Evolutionary conservation across 192 early-diverging fungal genomes (phyloP), one percentile per base, ranked within the genome.

Genomic region (Mortierella claussenii): DNA sequence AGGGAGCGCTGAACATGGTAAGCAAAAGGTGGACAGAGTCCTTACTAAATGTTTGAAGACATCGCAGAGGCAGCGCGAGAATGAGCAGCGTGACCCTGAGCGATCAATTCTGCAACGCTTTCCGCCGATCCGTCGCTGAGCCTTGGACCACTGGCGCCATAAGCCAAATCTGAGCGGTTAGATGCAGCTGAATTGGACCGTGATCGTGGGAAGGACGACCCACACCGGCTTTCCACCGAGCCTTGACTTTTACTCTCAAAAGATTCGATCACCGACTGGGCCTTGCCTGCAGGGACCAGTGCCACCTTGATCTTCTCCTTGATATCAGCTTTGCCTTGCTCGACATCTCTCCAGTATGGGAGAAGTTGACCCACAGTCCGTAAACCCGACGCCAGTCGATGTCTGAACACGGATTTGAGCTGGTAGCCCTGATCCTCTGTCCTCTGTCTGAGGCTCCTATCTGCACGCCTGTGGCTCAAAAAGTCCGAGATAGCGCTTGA

Each of bases 261-360:
- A 0, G 70, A 34, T 7, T 59, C 70, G 40, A 75, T 65, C 20
- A 65, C 62, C 13, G 55, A 37, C 21, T 60, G 63, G 3, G 62
- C 63, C 9, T 15, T 37, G 10, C 55, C 53, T 15, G 45, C 40
- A 31, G 55, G 62, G 0, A 75, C 70, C 24, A 75, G 11, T 34
- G 70, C 56, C 26, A 75, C 70, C 17, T 31, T 37, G 0, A 65
- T 56, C 34, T 75, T 63, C n/a, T 60, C 63, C 51, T 65, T 65
- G 49, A 55, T 47, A 26, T 55, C 47, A 17, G 50, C 34, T 4
- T 75, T 37, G 0, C 70, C 70, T 28, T 55, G 26, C n/a, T 75
- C 70, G 13, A 75, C 70, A 6, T 75, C 70, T 36, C 33, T 75
- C 70, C 70, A 75, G 40, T 65, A 75, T 5, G 62, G 62, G 23